Evolutionary conservation across 768 basidiomycete species (phyloP).

Genomic region (Pisolithus marmoratus): DNA sequence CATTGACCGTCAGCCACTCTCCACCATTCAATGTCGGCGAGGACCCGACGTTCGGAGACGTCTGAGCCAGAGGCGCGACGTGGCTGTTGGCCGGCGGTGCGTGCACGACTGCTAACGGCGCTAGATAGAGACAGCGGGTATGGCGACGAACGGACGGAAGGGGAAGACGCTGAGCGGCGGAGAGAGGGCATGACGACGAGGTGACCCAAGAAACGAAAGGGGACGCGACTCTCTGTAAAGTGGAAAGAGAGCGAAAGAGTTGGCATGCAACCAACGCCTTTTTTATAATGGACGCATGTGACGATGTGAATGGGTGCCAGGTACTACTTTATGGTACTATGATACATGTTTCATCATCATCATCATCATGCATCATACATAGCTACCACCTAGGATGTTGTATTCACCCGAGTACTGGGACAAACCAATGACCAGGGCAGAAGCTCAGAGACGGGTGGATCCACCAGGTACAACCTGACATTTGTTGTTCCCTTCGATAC

Average conservation of each 20-base stretch:
- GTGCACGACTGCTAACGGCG: conserved; percentile 31
- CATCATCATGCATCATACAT: no score
- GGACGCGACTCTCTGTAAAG: conserved; percentile 1
- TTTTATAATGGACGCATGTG: conserved; percentile 42
- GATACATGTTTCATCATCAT: conserved; percentile 6
- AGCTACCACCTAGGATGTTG: neutral
- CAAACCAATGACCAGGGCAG: no score
- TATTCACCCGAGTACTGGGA: neutral
- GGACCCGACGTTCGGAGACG: conserved; percentile 57
- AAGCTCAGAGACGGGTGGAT: no score
- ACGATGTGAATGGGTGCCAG: conserved; percentile 11
- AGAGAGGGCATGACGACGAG: conserved; percentile 59
- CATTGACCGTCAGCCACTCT: conserved; percentile 69
- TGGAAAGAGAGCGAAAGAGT: no score
- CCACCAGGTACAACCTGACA: no score
- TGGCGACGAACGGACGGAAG: conserved; percentile 62
- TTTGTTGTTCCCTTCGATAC: no score
- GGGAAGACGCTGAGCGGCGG: conserved; percentile 69
- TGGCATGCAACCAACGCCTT: no score
- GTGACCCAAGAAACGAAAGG: conserved; percentile 15
- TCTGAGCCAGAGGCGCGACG: conserved; percentile 70
- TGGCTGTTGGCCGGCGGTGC: conserved; percentile 31
- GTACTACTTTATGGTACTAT: no score
- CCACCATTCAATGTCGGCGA: conserved; percentile 90
- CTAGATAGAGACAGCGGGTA: conserved; percentile 45